Base-by-base conservation (phyloP, 1,284 basidiomycete genomes). In the Wolfiporia cocos region DNA sequence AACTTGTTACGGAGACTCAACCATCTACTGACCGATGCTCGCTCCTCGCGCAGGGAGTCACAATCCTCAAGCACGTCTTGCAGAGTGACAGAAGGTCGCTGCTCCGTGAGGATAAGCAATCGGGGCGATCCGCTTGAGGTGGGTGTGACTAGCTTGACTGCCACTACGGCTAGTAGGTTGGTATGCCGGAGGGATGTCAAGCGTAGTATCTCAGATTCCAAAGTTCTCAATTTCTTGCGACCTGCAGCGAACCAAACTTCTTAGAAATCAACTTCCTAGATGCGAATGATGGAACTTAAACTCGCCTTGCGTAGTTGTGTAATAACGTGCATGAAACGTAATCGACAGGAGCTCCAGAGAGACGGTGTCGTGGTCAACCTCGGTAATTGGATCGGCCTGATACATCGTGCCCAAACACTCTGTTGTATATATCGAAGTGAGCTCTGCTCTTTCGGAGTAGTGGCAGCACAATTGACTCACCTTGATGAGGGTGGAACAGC, bases 61-160 rank as follows among this genome's bases (percentile, higher is more conserved):
- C 74, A 78, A 52, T 88, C 81, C 46, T 82, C 74, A 14, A 89
- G 63, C 5, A 89, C 71, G 49, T 86, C 82, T 28, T 74, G 66
- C 17, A 89, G 58, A 0, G 76, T 82, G 39, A 86, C 62, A 0
- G 76, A 58, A 0, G 84, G 82, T 0, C 69, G 66, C 54, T 81
- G 75, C 52, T 90, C 86, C 20, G 69, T 73, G 7, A 89, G 67
- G 14, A 90, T 72, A 26, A 73, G 62, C 42, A 90, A 55, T 34
- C 71, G 73, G 1, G 81, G 71, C 1, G 73, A 59, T 1, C 63
- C 65, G 38, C 65, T 70, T 3, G 69, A 58, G 42, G 74, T 69
- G 5, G 76, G 71, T 20, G 73, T 59, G 5, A 64, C 64, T 20
- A 85, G 61, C 52, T 83, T 86, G 48, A 80, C 81, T 1, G 78